phyloP scores from a whole-genome alignment of 192 early-diverging fungal genomes.

The Dissophora globulifera region DNA sequence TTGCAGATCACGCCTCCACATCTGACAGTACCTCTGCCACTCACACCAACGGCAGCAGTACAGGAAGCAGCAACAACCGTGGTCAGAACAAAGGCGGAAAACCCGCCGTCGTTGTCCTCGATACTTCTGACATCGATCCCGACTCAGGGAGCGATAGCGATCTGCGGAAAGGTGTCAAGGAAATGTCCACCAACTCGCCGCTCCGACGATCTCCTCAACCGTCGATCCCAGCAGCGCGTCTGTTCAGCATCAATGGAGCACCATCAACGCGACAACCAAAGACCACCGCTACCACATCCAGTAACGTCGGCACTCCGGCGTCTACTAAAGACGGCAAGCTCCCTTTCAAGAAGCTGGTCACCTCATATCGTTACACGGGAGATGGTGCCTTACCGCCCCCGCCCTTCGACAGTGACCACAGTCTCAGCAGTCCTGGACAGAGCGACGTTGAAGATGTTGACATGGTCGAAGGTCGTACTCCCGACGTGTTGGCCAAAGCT shows the following conservation, averaged over 20 bases:
- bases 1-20: no score
- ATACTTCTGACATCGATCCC: neutral
- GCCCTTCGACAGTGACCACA: conserved; percentile 20
- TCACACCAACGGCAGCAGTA: neutral
- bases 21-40: no score
- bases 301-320: neutral
- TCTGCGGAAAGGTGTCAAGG: conserved; percentile 24
- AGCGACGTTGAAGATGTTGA: conserved; percentile 14
- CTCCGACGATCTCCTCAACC: conserved; percentile 8
- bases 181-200: conserved; percentile 22
- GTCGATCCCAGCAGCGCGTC: neutral
- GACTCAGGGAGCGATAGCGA: conserved; percentile 23
- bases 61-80: neutral
- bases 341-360: conserved; percentile 31
- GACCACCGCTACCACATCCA: neutral
- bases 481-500: neutral
- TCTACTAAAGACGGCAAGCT: neutral
- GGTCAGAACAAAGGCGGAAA: conserved; percentile 2
- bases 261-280: neutral
- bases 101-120: neutral
- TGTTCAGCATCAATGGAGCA: neutral
- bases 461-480: conserved; percentile 8
- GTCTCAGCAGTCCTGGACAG: conserved; percentile 22
- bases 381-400: conserved; percentile 11
- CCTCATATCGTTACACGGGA: conserved; percentile 30